phyloP scores from a whole-genome alignment of 2,329 filamentous ascomycete species.

The Talaromyces sp. region DNA sequence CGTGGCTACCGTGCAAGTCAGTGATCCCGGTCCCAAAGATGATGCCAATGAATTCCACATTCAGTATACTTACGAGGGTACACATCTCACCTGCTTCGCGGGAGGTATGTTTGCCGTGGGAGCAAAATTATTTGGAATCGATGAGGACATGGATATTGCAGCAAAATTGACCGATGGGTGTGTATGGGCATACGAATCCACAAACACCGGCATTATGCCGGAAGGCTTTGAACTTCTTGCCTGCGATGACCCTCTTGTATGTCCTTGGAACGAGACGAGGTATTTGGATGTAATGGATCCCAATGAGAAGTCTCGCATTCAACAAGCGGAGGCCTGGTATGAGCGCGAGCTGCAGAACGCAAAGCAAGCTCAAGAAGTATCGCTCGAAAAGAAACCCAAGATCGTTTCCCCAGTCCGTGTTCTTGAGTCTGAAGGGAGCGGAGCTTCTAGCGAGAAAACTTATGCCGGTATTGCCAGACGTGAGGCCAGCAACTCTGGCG shows the following conservation, averaged over 20 bases:
- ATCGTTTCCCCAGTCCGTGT: background rate
- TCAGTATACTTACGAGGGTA: constrained; percentile 49
- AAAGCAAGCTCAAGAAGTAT: constrained; percentile 11
- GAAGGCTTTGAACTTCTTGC: constrained; percentile 54
- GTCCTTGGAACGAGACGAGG: constrained; percentile 53
- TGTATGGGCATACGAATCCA: constrained; percentile 60
- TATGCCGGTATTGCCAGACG: background rate
- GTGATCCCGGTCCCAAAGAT: constrained; percentile 21
- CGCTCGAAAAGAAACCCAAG: constrained; percentile 7
- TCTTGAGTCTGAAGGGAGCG: background rate
- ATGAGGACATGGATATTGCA: constrained; percentile 54
- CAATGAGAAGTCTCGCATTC: constrained; percentile 27
- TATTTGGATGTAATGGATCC: constrained; percentile 48
- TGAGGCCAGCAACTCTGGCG: constrained; percentile 4
- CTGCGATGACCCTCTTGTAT: constrained; percentile 45
- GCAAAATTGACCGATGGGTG: constrained; percentile 58
- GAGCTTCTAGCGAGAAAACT: background rate
- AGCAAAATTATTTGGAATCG: constrained; percentile 54
- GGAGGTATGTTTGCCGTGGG: constrained; percentile 62
- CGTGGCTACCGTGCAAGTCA: constrained; percentile 30
- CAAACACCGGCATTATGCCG: constrained; percentile 59
- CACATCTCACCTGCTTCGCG: constrained; percentile 59
- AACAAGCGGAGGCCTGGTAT: constrained; percentile 25
- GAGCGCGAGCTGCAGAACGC: constrained; percentile 20
- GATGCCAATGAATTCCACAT: constrained; percentile 17